These are phyloP conservation scores for Cryptococcus sp. DNA, from an alignment of 1,284 basidiomycete genomes.

Conservation along the genomic window DNA sequence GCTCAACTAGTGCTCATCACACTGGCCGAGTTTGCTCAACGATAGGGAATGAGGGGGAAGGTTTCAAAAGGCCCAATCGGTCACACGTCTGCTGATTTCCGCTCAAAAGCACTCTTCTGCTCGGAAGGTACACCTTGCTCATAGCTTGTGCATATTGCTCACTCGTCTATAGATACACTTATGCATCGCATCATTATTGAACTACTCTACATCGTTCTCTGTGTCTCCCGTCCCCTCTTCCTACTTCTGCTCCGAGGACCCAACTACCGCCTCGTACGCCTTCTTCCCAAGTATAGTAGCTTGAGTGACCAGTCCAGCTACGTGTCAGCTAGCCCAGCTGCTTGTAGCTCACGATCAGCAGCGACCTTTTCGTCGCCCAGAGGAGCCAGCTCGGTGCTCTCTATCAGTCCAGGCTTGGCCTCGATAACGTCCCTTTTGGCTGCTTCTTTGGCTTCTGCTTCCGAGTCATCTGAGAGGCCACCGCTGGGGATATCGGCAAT, in stretches of 20 bases:
- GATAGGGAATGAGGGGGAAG: too few species aligned
- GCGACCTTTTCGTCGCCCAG: conserved; percentile 24
- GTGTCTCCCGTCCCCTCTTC: too few species aligned
- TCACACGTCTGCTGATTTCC: too few species aligned
- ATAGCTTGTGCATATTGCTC: too few species aligned
- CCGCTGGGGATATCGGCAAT: not conserved
- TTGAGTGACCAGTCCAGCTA: conserved; percentile 19
- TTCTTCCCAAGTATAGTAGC: conserved; percentile 17
- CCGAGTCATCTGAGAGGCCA: conserved; percentile 2
- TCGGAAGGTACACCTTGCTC: too few species aligned
- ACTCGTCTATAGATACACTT: too few species aligned
- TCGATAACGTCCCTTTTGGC: conserved; percentile 14
- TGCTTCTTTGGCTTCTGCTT: conserved; percentile 3
- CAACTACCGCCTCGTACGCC: conserved; percentile 18
- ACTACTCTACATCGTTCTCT: too few species aligned
- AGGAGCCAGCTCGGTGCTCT: conserved; percentile 22
- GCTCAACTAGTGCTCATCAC: conserved; percentile 34
- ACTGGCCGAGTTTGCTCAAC: conserved; percentile 21
- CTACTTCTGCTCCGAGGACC: conserved; percentile 10
- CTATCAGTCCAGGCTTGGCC: conserved; percentile 20
- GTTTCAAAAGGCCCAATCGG: too few species aligned
- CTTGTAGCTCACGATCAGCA: conserved; percentile 19
- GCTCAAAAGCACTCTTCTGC: too few species aligned
- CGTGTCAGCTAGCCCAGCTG: not conserved
- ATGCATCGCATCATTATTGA: not conserved